Conservation (phyloP, 192 early-diverging fungal genomes). For the Glomus cerebriforme region DNA sequence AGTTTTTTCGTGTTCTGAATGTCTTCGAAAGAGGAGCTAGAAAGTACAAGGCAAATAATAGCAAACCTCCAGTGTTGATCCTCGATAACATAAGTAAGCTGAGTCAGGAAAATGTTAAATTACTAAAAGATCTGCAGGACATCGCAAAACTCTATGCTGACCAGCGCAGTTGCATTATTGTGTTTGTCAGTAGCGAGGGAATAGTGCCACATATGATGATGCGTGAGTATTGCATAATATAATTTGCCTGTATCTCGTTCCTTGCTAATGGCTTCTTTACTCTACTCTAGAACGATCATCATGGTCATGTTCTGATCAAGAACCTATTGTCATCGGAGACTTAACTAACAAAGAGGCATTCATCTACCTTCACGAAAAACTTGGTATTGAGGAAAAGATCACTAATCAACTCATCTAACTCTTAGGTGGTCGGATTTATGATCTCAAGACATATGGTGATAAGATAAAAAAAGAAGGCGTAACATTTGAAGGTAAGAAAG, state of each 20-base stretch:
- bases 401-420: conserved; percentile 23
- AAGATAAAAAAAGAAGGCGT: not conserved
- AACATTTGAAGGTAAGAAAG: conserved; percentile 23
- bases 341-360: conserved; percentile 21
- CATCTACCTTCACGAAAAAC: conserved; percentile 21
- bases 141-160: conserved; percentile 25
- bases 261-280: conserved; percentile 23
- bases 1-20: conserved; percentile 2
- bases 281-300: conserved; percentile 31
- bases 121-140: conserved; percentile 23
- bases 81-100: conserved; percentile 30
- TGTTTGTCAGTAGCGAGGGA: conserved; percentile 31
- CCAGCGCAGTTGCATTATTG: conserved; percentile 17
- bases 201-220: conserved; percentile 15
- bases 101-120: conserved; percentile 10
- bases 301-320: conserved; percentile 6
- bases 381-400: conserved; percentile 13
- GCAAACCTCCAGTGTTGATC: conserved; percentile 30
- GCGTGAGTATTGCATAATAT: conserved; percentile 25
- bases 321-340: conserved; percentile 15
- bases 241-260: conserved; percentile 18
- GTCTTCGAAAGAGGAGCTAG: conserved; percentile 18
- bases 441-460: conserved; percentile 29
- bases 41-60: conserved; percentile 25
- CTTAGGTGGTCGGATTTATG: conserved; percentile 20